A percentile compares a stretch with the other conserved stretches of the same genome.
Conservation (phyloP, 805 yeast genomes). For the Cyberlindnera sargentensis region DNA sequence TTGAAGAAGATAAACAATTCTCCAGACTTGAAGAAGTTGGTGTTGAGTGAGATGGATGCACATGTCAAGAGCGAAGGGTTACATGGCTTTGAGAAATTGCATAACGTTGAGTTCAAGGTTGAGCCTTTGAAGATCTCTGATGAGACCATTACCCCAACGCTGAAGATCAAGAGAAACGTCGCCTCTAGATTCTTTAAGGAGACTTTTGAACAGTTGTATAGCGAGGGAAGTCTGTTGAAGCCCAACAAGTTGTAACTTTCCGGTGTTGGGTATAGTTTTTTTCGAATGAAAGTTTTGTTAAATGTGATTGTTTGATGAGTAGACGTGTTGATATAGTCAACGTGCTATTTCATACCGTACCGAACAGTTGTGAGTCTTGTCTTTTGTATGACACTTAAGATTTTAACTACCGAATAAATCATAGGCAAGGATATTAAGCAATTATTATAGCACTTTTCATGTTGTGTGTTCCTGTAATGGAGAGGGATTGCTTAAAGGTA, state of each 20-base stretch:
- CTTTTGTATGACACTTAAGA: no score
- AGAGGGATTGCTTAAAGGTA: no score
- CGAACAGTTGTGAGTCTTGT: no score
- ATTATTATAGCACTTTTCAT: no score
- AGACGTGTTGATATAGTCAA: no score
- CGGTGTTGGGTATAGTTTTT: no score
- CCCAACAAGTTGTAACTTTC: slow-evolving; percentile 3
- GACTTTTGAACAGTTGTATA: slow-evolving; percentile 38
- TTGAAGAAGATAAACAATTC: slow-evolving; percentile 10
- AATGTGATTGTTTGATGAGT: no score
- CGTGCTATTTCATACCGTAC: no score
- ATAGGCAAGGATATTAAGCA: no score
- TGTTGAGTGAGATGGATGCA: slow-evolving; percentile 34
- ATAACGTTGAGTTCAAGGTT: slow-evolving; percentile 42
- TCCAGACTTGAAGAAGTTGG: slow-evolving; percentile 19
- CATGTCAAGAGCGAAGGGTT: slow-evolving; percentile 28
- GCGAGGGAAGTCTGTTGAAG: slow-evolving; percentile 33
- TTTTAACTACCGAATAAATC: no score
- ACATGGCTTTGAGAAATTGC: slow-evolving; percentile 59
- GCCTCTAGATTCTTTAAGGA: slow-evolving; percentile 38
- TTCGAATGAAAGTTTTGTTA: no score
- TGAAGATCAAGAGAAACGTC: slow-evolving; percentile 43
- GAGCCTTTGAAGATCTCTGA: slow-evolving; percentile 60
- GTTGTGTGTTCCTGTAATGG: no score
- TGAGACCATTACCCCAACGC: slow-evolving; percentile 62